phyloP scores from a whole-genome alignment of 768 basidiomycete genomes.

The Nevesoporus exiguus region DNA sequence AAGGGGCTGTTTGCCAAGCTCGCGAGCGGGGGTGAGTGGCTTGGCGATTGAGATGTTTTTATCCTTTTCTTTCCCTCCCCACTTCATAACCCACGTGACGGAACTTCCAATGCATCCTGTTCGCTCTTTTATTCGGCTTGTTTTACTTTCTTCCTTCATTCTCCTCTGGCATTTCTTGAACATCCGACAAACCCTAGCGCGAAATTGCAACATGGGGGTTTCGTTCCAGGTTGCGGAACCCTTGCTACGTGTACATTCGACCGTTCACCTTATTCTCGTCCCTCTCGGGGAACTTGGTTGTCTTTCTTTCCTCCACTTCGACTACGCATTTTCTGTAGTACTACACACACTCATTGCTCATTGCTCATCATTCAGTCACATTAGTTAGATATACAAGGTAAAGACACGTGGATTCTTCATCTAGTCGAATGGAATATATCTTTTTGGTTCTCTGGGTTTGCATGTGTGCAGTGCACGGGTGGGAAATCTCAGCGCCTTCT shows the following conservation, averaged over 20 bases:
- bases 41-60: constrained; percentile 21
- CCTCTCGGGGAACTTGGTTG: neutral
- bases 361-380: neutral
- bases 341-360: constrained; percentile 22
- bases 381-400: constrained; percentile 3
- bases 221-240: neutral
- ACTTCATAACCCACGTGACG: neutral
- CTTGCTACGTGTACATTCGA: constrained; percentile 17
- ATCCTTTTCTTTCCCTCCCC: neutral
- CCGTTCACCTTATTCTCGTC: constrained; percentile 10
- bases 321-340: constrained; percentile 26
- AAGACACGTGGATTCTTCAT: neutral
- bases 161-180: neutral
- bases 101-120: neutral
- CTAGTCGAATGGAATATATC: neutral
- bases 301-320: neutral
- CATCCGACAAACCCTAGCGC: neutral
- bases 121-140: neutral
- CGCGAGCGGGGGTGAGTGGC: constrained; percentile 76
- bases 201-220: neutral
- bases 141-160: neutral
- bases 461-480: too few species aligned
- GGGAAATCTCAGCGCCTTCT: too few species aligned
- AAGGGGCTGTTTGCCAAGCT: constrained; percentile 74
- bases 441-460: neutral